Evolutionary conservation across 2,329 filamentous ascomycete genomes (phyloP), one percentile per base, ranked within the genome.

Genomic region (Emericellopsis cladophorae): DNA sequence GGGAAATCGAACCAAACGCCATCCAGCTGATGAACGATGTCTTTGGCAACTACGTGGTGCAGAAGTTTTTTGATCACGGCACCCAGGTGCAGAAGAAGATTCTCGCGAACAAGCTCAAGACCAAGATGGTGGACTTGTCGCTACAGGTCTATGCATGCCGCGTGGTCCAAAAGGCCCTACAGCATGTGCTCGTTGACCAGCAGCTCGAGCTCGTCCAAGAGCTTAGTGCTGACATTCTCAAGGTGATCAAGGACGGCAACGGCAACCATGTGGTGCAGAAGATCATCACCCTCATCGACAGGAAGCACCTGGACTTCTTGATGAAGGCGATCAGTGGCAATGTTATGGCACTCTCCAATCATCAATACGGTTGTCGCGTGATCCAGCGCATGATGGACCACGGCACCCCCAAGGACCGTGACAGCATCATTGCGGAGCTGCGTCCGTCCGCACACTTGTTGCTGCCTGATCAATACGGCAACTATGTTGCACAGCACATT

Each of bases 241-340:
- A 75, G 44, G 84, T 90, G 42, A 81, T 94, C 47, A 83, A 81
- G 50, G 84, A 95, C 50, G 79, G 87, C 55, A 92, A 95, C 50
- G 92, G 90, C 41, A 98, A 98, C 59, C 92, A 98, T 49, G 92
- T 98, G 23, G 80, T 98, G 15, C 92, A 96, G 53, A 95, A 94
- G 60, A 82, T 90, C 9, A 88, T 98, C 44, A 82, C 92, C 69
- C 81, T 50, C 76, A 90, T 43, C 6, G 84, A 86, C 0, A 74
- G 79, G 2, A 70, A 85, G 47, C 79, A 90, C 53, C 83, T 95
- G 36, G 80, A 80, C 46, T 93, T 93, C 61, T 82, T 96, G 58
- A 82, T 94, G 62, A 73, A 84, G 39, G 79, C 83, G 2, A 83
- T 95, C 63, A 76, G 73, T 39, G 81, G 80, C 8, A 78, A 89